Conservation (phyloP, 371 early-diverging fungal species). For the Smittium culicis region DNA sequence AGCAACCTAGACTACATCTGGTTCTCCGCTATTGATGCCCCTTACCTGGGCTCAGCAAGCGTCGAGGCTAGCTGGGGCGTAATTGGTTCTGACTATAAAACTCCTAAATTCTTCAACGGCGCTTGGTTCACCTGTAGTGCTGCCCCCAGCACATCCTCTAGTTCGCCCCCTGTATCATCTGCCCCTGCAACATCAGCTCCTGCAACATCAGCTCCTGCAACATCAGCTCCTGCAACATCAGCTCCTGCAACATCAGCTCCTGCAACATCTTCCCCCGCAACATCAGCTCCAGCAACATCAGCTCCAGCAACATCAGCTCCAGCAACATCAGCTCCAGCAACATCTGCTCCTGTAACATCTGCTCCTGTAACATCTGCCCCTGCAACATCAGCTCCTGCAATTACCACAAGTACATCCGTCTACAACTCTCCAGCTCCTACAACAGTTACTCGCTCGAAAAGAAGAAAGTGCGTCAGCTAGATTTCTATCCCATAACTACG, state of each 20-base stretch:
- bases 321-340: neutral
- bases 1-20: slow-evolving; percentile 39
- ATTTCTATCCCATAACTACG: too few relatives aligned
- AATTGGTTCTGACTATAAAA: slow-evolving; percentile 10
- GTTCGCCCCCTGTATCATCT: neutral
- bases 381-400: neutral
- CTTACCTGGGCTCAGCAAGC: slow-evolving; percentile 44
- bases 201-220: neutral
- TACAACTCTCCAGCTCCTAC: too few relatives aligned
- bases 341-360: neutral
- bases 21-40: slow-evolving; percentile 45
- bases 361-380: neutral
- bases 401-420: neutral
- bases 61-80: slow-evolving; percentile 49
- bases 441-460: too few relatives aligned
- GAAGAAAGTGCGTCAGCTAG: too few relatives aligned
- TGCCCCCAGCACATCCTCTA: neutral
- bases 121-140: slow-evolving; percentile 3
- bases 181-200: neutral
- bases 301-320: neutral
- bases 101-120: slow-evolving; percentile 3
- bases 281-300: neutral
- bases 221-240: neutral
- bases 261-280: neutral
- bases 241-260: neutral